Evolutionary conservation across 345 rosid genomes (phyloP), one percentile per base, ranked within the genome.

Genomic region (Streptanthus diversifolius): DNA sequence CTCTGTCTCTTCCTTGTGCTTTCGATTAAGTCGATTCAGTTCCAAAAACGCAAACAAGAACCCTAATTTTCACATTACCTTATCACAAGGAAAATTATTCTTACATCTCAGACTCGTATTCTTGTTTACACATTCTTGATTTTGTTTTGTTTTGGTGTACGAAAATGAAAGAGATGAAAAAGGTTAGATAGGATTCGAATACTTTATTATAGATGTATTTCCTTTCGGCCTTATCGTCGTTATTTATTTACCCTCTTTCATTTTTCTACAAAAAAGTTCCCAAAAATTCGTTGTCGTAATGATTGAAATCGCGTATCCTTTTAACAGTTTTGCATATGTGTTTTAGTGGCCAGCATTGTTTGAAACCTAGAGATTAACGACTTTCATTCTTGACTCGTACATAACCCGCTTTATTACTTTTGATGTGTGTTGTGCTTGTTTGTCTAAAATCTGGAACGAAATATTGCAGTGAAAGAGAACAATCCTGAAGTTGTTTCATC

Each of bases 31-130:
- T 68, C 63, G 63, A 63, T 72, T 72, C 64, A 54, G 43, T 63
- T 72, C 48, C 24, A 45, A 13, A 19, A 47, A 47, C 53, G 19
- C 53, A 47, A 8, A 13, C 11, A 53, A 73, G 71, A 73, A 73
- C 77, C 71, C 71, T 73, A 73, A 5, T 15, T 64, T 39, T 71
- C 68, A 19, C 54, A 53, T 59, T 70, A 69, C 65, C 39, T 69
- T 32, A 36, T 17, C 66, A 41, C 32, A 32, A 22, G 57, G 18
- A 68, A 52, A 39, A 32, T 5, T 22, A 6, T 8, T 5, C 22
- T 58, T 60, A 60, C 75, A 21, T 35, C 19, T 60, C 5, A 62
- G 22, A 25, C 4, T 62, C 18, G 14, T 21, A 21, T 22, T 59
- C 33, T 14, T 60, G 32, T 53, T 71, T 71, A 44, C 55, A 64